phyloP scores from a whole-genome alignment of 352 stramenopile genomes.

The Aphanomyces stellatus region DNA sequence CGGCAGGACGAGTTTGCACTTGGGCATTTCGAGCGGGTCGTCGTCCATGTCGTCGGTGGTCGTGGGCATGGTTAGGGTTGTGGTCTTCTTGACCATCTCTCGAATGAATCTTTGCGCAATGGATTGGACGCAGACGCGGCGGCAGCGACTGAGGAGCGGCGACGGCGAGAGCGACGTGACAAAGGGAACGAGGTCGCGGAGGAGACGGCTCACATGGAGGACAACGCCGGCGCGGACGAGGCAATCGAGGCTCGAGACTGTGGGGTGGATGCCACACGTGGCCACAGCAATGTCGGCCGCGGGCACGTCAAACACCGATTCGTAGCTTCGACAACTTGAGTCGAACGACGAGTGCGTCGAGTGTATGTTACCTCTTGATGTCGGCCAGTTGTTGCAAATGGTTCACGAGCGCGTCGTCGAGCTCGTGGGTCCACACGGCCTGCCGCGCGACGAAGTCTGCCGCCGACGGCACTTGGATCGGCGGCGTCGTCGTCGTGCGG shows the following conservation, averaged over 20 bases:
- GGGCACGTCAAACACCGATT: neutral
- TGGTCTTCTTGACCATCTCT: slow-evolving; percentile 12
- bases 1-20: slow-evolving; percentile 2
- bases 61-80: neutral
- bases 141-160: neutral
- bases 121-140: neutral
- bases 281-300: neutral
- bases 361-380: slow-evolving; percentile 28
- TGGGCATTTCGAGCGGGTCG: slow-evolving; percentile 1
- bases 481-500: too few relatives aligned
- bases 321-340: too few relatives aligned
- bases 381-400: slow-evolving; percentile 29
- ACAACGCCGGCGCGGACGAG: neutral
- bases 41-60: slow-evolving; percentile 7
- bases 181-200: neutral
- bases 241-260: neutral
- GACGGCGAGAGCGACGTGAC: neutral
- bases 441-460: slow-evolving; percentile 8
- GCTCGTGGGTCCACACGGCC: neutral
- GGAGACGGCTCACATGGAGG: neutral
- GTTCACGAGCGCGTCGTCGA: slow-evolving; percentile 27
- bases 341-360: too few relatives aligned
- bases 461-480: neutral
- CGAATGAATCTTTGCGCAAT: neutral
- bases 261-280: neutral